Percentiles rank a stretch among this genome's conserved stretches.
Conservation (phyloP, 768 basidiomycete genomes). For the Cytidiella melzeri region DNA sequence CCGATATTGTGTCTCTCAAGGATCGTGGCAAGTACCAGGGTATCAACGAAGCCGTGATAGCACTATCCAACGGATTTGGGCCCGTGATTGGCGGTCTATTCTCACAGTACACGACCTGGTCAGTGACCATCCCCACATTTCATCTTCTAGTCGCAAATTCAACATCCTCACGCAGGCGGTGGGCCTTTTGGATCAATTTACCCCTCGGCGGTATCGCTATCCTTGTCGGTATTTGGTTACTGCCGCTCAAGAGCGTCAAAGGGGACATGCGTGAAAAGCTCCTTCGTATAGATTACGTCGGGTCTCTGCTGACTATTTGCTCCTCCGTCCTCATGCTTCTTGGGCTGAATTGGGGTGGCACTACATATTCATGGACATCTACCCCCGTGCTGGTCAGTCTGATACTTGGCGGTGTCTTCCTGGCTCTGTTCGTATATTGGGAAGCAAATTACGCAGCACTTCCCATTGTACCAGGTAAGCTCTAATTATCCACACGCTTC, state of each 20-base stretch:
- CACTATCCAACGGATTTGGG: conserved; percentile 14
- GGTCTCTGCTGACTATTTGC: conserved; percentile 10
- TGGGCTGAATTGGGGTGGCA: conserved; percentile 30
- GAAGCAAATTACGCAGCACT: conserved; percentile 13
- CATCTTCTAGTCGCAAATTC: neutral
- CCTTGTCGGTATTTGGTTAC: conserved; percentile 14
- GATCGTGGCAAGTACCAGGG: conserved; percentile 30
- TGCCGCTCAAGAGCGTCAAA: conserved; percentile 16
- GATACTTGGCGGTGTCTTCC: conserved; percentile 26
- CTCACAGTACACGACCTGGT: conserved; percentile 14
- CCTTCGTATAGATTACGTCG: conserved; percentile 16
- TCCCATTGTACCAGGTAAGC: conserved; percentile 13
- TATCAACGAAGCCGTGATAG: conserved; percentile 20
- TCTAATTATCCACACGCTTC: neutral
- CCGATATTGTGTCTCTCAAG: conserved; percentile 30
- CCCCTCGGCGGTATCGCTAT: conserved; percentile 21
- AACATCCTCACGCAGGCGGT: conserved; percentile 11
- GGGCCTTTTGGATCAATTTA: conserved; percentile 21
- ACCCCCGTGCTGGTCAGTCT: conserved; percentile 30
- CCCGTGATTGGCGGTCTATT: conserved; percentile 16
- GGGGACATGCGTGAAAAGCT: conserved; percentile 15
- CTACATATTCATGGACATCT: conserved; percentile 29
- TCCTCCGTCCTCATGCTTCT: conserved; percentile 13
- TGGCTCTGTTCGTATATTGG: conserved; percentile 27
- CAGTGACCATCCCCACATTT: neutral